These are phyloP conservation scores for Candida schatavii DNA, from an alignment of 805 yeast genomes.

Conservation along the genomic window DNA sequence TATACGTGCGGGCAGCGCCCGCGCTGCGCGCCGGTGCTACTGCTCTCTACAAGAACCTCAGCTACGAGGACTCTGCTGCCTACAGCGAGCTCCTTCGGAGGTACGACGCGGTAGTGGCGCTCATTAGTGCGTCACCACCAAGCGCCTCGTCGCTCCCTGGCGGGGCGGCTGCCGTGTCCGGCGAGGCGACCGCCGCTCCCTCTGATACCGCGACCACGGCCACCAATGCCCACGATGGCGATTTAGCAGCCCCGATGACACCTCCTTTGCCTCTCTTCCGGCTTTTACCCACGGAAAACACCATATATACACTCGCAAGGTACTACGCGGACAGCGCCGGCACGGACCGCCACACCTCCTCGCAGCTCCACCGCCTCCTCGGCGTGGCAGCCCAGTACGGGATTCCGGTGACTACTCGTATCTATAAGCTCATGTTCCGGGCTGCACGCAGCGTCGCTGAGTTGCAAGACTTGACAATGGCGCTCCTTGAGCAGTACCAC, in stretches of 20 bases:
- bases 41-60: constrained; percentile 18
- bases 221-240: not conserved
- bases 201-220: not conserved
- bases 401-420: constrained; percentile 32
- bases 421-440: constrained; percentile 21
- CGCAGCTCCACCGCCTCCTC: constrained; percentile 10
- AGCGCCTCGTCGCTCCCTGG: too few relatives aligned
- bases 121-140: too few relatives aligned
- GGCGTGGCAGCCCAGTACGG: constrained; percentile 17
- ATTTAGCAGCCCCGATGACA: too few relatives aligned
- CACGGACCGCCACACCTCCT: not conserved
- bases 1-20: constrained; percentile 11
- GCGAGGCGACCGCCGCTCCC: too few relatives aligned
- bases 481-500: constrained; percentile 7
- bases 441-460: constrained; percentile 8
- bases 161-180: not conserved
- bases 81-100: constrained; percentile 15
- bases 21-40: constrained; percentile 11
- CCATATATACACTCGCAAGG: constrained; percentile 22
- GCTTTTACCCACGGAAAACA: constrained; percentile 22
- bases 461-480: constrained; percentile 2
- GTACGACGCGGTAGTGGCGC: constrained; percentile 13
- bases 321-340: constrained; percentile 10
- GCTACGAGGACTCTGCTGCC: constrained; percentile 17
- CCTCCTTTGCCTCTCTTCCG: constrained; percentile 7